Percentiles rank a stretch among this genome's conserved stretches.
Evolutionary conservation across 768 basidiomycete genomes (phyloP).

Genomic region (Fistulinella prunicolor): DNA sequence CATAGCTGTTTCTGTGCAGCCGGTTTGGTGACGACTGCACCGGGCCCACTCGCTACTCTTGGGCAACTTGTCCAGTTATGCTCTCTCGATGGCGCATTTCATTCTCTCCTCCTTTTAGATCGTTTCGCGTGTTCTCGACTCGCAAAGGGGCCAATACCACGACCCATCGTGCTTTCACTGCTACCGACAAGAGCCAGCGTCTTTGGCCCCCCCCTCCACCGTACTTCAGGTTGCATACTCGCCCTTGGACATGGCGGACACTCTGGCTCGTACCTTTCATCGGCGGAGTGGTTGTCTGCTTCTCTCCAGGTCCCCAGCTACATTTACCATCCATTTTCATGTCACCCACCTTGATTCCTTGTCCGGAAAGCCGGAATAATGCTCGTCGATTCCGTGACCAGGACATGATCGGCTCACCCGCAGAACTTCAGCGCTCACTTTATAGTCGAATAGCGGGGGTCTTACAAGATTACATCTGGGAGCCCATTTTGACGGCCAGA

Average conservation of each 20-base stretch:
- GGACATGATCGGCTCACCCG: constrained; percentile 60
- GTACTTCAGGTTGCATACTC: constrained; percentile 25
- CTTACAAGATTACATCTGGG: constrained; percentile 64
- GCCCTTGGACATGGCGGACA: constrained; percentile 25
- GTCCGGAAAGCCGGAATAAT: constrained; percentile 18
- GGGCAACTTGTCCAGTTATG: constrained; percentile 35
- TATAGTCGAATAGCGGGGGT: constrained; percentile 42
- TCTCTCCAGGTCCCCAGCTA: constrained; percentile 42
- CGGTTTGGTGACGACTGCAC: constrained; percentile 43
- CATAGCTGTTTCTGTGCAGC: constrained; percentile 44
- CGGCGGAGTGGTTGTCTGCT: constrained; percentile 52
- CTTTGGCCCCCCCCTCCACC: constrained; percentile 3
- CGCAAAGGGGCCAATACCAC: not conserved
- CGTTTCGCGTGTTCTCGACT: constrained; percentile 17
- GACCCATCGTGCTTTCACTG: constrained; percentile 27
- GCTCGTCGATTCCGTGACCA: constrained; percentile 21
- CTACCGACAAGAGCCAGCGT: constrained; percentile 2
- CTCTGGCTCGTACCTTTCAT: constrained; percentile 56
- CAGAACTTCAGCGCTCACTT: constrained; percentile 55
- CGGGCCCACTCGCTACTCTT: constrained; percentile 40
- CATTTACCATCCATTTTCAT: constrained; percentile 49
- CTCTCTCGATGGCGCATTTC: constrained; percentile 19
- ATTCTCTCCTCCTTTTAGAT: constrained; percentile 26
- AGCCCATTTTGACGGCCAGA: constrained; percentile 78
- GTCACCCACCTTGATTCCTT: constrained; percentile 48